Percentiles rank a stretch among this genome's conserved stretches.
Conservation (phyloP, 805 yeast genomes). For the Scheffersomyces stipitis region DNA sequence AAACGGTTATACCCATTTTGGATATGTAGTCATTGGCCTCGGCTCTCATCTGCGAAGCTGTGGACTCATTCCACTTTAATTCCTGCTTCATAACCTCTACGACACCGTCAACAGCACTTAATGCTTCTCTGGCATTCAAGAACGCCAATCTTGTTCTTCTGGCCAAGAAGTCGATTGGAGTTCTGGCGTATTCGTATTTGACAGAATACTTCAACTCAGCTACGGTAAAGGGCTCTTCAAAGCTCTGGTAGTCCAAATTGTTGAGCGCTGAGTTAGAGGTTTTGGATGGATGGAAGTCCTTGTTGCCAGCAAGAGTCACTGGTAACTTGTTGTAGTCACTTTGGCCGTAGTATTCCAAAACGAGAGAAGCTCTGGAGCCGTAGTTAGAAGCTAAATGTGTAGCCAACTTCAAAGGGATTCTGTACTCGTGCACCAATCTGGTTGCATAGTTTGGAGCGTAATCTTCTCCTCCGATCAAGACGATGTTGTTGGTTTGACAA, state of each 20-base stretch:
- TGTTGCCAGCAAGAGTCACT: slow-evolving; percentile 52
- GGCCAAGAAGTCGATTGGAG: slow-evolving; percentile 86
- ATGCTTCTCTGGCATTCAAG: slow-evolving; percentile 82
- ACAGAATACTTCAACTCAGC: slow-evolving; percentile 87
- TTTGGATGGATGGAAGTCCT: slow-evolving; percentile 31
- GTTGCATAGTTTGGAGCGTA: slow-evolving; percentile 74
- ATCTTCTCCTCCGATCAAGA: slow-evolving; percentile 78
- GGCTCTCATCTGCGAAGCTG: slow-evolving; percentile 52
- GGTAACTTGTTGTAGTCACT: slow-evolving; percentile 62
- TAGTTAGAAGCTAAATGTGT: slow-evolving; percentile 81
- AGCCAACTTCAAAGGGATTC: slow-evolving; percentile 71
- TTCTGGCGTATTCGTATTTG: slow-evolving; percentile 79
- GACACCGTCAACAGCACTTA: slow-evolving; percentile 77
- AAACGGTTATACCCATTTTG: slow-evolving; percentile 62
- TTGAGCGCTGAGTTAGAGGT: slow-evolving; percentile 24
- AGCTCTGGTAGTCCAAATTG: slow-evolving; percentile 47
- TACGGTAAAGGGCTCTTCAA: slow-evolving; percentile 82
- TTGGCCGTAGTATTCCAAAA: slow-evolving; percentile 55
- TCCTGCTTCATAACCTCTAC: slow-evolving; percentile 82
- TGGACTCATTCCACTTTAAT: slow-evolving; percentile 66
- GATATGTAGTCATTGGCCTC: slow-evolving; percentile 60
- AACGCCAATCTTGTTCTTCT: slow-evolving; percentile 93
- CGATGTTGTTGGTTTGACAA: slow-evolving; percentile 53
- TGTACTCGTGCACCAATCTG: slow-evolving; percentile 75
- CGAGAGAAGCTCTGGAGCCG: slow-evolving; percentile 84